phyloP scores from a whole-genome alignment of 345 rosid species.

The Salix dunnii region DNA sequence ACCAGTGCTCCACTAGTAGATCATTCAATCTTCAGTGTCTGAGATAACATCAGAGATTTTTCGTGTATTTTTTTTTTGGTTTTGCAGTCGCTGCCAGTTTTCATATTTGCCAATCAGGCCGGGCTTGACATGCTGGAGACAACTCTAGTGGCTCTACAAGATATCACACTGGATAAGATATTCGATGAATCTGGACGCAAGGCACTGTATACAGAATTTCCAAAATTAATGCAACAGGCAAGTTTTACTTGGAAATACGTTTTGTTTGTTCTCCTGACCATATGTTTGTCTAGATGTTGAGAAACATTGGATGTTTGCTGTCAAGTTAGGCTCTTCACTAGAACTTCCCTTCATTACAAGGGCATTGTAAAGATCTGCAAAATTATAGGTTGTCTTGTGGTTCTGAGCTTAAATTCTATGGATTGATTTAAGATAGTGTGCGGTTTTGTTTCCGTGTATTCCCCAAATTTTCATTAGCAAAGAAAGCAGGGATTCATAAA shows the following conservation, averaged over 20 bases:
- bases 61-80: not conserved
- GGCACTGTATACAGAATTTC: slow-evolving; percentile 66
- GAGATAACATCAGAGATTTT: not conserved
- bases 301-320: not conserved
- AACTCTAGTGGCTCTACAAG: slow-evolving; percentile 90
- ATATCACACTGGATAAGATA: slow-evolving; percentile 82
- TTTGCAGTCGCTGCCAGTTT: slow-evolving; percentile 75
- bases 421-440: not conserved
- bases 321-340: not conserved
- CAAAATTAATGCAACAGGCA: slow-evolving; percentile 95
- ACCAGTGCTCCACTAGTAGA: not conserved
- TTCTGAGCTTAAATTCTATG: not conserved
- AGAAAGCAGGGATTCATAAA: not conserved
- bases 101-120: slow-evolving; percentile 92
- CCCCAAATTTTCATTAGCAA: not conserved
- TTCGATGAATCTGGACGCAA: slow-evolving; percentile 87
- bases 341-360: not conserved
- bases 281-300: not conserved
- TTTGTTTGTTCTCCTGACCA: not conserved
- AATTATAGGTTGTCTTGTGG: not conserved
- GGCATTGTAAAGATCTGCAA: not conserved
- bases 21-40: not conserved
- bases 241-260: not conserved
- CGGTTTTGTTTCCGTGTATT: not conserved
- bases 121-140: slow-evolving; percentile 99